Conservation (phyloP, 768 basidiomycete species). For the Russula dissimulans region DNA sequence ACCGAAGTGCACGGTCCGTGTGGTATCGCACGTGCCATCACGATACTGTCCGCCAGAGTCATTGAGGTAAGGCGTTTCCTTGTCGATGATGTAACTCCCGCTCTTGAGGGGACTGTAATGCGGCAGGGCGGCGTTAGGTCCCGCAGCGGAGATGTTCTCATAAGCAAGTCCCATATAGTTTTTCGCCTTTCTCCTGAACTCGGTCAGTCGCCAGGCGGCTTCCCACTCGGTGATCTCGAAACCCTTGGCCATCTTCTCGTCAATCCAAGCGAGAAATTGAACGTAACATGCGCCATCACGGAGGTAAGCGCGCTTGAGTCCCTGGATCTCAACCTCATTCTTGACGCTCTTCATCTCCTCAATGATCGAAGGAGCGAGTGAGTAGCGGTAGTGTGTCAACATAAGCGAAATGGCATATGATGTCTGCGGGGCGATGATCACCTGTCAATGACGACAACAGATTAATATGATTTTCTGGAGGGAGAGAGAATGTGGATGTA, state of each 20-base stretch:
- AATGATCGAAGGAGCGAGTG: slow-evolving; percentile 57
- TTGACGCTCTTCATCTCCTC: slow-evolving; percentile 81
- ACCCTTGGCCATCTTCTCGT: slow-evolving; percentile 63
- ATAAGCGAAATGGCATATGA: slow-evolving; percentile 80
- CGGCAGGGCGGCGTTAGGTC: slow-evolving; percentile 87
- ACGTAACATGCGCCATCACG: slow-evolving; percentile 84
- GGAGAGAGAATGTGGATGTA: neutral
- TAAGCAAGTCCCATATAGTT: slow-evolving; percentile 81
- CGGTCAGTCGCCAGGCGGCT: slow-evolving; percentile 74
- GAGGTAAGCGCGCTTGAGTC: slow-evolving; percentile 74
- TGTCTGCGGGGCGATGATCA: slow-evolving; percentile 64
- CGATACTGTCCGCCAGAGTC: slow-evolving; percentile 88
- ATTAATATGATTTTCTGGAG: neutral
- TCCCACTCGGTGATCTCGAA: slow-evolving; percentile 89
- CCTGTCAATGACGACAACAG: slow-evolving; percentile 26
- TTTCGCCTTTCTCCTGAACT: slow-evolving; percentile 61
- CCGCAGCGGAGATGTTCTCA: slow-evolving; percentile 82
- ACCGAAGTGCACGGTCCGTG: slow-evolving; percentile 78
- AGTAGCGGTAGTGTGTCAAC: slow-evolving; percentile 76
- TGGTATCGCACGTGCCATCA: slow-evolving; percentile 86
- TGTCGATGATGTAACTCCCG: slow-evolving; percentile 64
- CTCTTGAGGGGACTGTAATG: slow-evolving; percentile 78
- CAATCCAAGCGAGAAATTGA: slow-evolving; percentile 87
- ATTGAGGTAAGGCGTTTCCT: slow-evolving; percentile 79
- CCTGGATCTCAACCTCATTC: slow-evolving; percentile 78